Percentiles rank a stretch among this genome's conserved stretches.
These are phyloP conservation scores for Diutina scorzettiae DNA, from an alignment of 1,139 yeast species.

Conservation along the genomic window DNA sequence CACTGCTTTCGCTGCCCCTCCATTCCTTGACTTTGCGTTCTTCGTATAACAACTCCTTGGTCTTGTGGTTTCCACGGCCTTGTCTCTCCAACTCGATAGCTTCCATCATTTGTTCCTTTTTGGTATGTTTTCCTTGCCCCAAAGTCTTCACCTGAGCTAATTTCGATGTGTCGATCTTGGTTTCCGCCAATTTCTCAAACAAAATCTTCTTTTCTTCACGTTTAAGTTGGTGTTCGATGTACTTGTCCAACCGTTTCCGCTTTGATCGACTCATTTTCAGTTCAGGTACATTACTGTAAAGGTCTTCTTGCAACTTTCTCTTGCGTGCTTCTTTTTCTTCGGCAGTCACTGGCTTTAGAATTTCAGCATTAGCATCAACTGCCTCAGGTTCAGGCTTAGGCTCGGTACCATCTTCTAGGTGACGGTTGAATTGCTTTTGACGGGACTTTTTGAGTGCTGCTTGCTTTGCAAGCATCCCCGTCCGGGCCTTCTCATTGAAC, in stretches of 20 bases:
- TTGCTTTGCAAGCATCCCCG: slow-evolving; percentile 77
- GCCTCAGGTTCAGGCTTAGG: slow-evolving; percentile 7
- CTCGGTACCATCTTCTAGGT: slow-evolving; percentile 19
- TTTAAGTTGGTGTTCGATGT: slow-evolving; percentile 77
- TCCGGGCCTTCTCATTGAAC: slow-evolving; percentile 75
- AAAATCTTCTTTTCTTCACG: slow-evolving; percentile 79
- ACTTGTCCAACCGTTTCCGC: slow-evolving; percentile 65
- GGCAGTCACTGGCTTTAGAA: slow-evolving; percentile 37
- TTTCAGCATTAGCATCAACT: slow-evolving; percentile 50
- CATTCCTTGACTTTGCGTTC: slow-evolving; percentile 56
- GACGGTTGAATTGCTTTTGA: slow-evolving; percentile 52
- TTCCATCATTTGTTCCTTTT: slow-evolving; percentile 57
- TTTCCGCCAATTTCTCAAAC: slow-evolving; percentile 57
- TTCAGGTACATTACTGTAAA: slow-evolving; percentile 46
- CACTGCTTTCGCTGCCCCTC: slow-evolving; percentile 26
- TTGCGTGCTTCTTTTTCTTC: slow-evolving; percentile 56
- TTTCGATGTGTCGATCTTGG: slow-evolving; percentile 60
- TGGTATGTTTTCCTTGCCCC: slow-evolving; percentile 69
- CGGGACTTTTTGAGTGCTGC: slow-evolving; percentile 57
- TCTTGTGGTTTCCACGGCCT: slow-evolving; percentile 58
- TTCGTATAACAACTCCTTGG: slow-evolving; percentile 56
- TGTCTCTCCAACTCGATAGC: slow-evolving; percentile 65
- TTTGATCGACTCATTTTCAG: slow-evolving; percentile 63
- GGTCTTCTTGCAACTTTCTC: slow-evolving; percentile 46
- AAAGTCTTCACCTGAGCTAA: slow-evolving; percentile 63